Evolutionary conservation across 2,329 filamentous ascomycete species (phyloP).

Genomic region (Aspergillus nomiae): DNA sequence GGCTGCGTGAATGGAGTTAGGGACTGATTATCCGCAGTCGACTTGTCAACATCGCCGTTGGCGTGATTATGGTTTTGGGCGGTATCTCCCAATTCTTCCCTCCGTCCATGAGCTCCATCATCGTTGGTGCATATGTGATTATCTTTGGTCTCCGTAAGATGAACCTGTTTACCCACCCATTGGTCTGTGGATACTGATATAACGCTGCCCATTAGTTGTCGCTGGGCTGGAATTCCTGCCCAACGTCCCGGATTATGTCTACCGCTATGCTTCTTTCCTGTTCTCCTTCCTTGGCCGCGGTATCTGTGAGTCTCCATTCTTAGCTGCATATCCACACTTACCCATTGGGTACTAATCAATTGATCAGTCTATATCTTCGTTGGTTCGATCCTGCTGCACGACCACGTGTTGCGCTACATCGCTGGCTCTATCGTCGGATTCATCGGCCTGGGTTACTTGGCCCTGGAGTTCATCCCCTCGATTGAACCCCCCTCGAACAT

Average conservation of each 20-base stretch:
- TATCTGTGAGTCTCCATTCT: slow-evolving; percentile 69
- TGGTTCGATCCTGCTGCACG: slow-evolving; percentile 78
- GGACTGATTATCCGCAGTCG: slow-evolving; percentile 61
- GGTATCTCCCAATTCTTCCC: slow-evolving; percentile 60
- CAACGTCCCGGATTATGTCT: slow-evolving; percentile 85
- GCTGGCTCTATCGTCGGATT: slow-evolving; percentile 77
- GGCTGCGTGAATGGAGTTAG: slow-evolving; percentile 8
- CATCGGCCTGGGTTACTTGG: slow-evolving; percentile 75
- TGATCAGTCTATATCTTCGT: slow-evolving; percentile 89
- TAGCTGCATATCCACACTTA: background rate
- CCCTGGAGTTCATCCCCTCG: slow-evolving; percentile 73
- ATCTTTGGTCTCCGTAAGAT: slow-evolving; percentile 80
- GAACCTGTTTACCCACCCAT: background rate
- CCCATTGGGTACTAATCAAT: slow-evolving; percentile 6
- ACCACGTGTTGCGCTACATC: slow-evolving; percentile 67
- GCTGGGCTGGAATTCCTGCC: slow-evolving; percentile 77
- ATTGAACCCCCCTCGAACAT: slow-evolving; percentile 81
- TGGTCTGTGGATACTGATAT: slow-evolving; percentile 24
- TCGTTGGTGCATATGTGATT: slow-evolving; percentile 85
- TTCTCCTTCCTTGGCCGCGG: slow-evolving; percentile 97
- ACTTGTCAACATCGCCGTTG: slow-evolving; percentile 88
- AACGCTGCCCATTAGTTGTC: slow-evolving; percentile 54
- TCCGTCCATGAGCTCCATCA: slow-evolving; percentile 59
- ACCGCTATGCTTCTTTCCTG: slow-evolving; percentile 94
- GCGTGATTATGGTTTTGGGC: slow-evolving; percentile 82